These are phyloP conservation scores for Lyophyllum atratum DNA, from an alignment of 768 basidiomycete species.

Conservation along the genomic window DNA sequence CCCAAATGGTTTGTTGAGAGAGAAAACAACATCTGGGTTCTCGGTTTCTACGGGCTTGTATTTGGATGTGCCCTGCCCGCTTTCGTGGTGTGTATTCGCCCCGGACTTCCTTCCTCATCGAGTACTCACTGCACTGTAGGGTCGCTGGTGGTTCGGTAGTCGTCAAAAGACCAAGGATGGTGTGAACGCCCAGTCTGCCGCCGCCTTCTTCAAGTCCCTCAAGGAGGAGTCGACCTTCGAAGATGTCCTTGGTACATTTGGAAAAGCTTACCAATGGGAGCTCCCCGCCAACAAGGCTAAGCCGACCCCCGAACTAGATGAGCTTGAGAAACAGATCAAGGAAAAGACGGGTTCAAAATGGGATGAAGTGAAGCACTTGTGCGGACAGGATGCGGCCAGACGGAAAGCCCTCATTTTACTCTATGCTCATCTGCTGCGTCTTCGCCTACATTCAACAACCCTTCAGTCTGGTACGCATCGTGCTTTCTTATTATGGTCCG, in stretches of 20 bases:
- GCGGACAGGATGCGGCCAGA: conserved; percentile 38
- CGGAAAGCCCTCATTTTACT: conserved; percentile 70
- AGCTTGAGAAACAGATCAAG: conserved; percentile 53
- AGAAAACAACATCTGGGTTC: conserved; percentile 88
- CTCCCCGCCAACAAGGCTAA: conserved; percentile 30
- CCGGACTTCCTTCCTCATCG: neutral
- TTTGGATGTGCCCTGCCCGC: conserved; percentile 86
- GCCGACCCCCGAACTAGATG: conserved; percentile 40
- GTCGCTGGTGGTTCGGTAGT: conserved; percentile 97
- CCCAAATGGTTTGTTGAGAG: conserved; percentile 93
- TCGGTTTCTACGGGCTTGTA: conserved; percentile 84
- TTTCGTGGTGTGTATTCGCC: conserved; percentile 60
- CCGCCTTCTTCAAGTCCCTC: conserved; percentile 85
- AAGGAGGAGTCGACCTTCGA: conserved; percentile 75
- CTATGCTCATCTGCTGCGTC: conserved; percentile 84
- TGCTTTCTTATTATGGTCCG: neutral
- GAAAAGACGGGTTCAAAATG: conserved; percentile 54
- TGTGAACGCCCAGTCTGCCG: conserved; percentile 77
- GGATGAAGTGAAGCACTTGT: conserved; percentile 47
- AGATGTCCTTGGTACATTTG: conserved; percentile 72
- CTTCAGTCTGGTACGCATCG: conserved; percentile 66
- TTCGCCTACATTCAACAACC: conserved; percentile 48
- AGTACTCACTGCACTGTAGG: conserved; percentile 37
- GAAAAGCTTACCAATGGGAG: conserved; percentile 67
- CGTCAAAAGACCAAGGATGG: conserved; percentile 91